Evolutionary conservation across 192 early-diverging fungal genomes (phyloP).

Genomic region (Mortierella hygrophila): DNA sequence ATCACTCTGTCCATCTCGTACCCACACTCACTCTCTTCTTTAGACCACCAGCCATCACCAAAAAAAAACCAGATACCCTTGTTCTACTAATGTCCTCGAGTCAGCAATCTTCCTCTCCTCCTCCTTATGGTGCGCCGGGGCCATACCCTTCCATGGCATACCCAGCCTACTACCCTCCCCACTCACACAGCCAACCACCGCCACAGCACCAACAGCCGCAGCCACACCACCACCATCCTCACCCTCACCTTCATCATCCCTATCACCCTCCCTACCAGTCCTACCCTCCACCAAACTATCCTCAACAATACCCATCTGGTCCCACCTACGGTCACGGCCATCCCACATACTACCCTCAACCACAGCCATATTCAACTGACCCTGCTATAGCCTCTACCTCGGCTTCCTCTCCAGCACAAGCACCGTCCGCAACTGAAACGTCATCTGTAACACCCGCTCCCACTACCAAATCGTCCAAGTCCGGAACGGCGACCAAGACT

Average conservation of each 20-base stretch:
- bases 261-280: background rate
- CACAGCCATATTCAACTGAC: background rate
- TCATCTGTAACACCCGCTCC: background rate
- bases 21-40: background rate
- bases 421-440: background rate
- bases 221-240: conserved; percentile 10
- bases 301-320: background rate
- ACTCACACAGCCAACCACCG: background rate
- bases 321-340: background rate
- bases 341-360: conserved; percentile 11
- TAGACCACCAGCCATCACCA: background rate
- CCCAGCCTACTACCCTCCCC: background rate
- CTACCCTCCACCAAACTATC: background rate
- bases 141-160: background rate
- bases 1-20: background rate
- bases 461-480: conserved; percentile 9
- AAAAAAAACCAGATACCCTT: background rate
- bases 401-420: background rate
- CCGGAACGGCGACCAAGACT: conserved; percentile 4
- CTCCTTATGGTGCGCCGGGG: background rate
- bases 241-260: background rate
- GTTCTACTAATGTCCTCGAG: background rate
- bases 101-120: background rate
- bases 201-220: background rate
- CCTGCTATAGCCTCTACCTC: background rate